A percentile compares a stretch with the other conserved stretches of the same genome.
Evolutionary conservation across 2,329 filamentous ascomycete species (phyloP).

Genomic region (Albifimbria verrucaria): DNA sequence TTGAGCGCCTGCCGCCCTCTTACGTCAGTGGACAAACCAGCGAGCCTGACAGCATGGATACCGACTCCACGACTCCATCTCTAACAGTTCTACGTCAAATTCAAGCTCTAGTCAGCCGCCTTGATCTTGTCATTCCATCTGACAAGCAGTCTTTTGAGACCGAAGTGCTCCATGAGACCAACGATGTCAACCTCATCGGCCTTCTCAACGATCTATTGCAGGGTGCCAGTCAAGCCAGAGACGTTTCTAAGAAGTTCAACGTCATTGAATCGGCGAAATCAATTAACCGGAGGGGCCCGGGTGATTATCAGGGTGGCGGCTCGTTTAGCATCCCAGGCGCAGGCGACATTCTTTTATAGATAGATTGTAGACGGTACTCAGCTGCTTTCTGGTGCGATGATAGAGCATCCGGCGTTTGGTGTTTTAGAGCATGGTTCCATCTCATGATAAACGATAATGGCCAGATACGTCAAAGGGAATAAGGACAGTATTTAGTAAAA

Average conservation of each 20-base stretch:
- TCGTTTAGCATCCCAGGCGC: conserved; percentile 21
- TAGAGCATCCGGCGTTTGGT: conserved; percentile 24
- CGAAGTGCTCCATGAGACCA: conserved; percentile 73
- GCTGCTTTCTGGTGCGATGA: conserved; percentile 8
- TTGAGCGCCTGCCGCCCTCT: conserved; percentile 67
- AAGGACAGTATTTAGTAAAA: too few relatives aligned
- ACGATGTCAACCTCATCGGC: conserved; percentile 77
- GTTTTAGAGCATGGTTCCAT: too few relatives aligned
- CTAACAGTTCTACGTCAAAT: conserved; percentile 82
- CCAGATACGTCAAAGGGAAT: too few relatives aligned
- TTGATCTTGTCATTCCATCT: conserved; percentile 76
- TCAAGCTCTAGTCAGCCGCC: conserved; percentile 77
- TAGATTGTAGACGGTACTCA: too few relatives aligned
- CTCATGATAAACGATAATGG: too few relatives aligned
- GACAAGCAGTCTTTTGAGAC: conserved; percentile 62
- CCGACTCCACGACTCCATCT: conserved; percentile 45
- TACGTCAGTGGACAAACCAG: conserved; percentile 53
- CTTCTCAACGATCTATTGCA: conserved; percentile 74
- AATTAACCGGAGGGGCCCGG: conserved; percentile 14
- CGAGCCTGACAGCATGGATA: conserved; percentile 28
- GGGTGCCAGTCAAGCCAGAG: conserved; percentile 66
- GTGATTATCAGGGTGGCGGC: conserved; percentile 17
- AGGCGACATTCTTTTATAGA: conserved; percentile 28
- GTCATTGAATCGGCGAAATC: conserved; percentile 46
- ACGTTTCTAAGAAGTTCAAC: conserved; percentile 71